Evolutionary conservation across 2,329 filamentous ascomycete species (phyloP), one percentile per base, ranked within the genome.

Genomic region (Colletotrichum aenigma): DNA sequence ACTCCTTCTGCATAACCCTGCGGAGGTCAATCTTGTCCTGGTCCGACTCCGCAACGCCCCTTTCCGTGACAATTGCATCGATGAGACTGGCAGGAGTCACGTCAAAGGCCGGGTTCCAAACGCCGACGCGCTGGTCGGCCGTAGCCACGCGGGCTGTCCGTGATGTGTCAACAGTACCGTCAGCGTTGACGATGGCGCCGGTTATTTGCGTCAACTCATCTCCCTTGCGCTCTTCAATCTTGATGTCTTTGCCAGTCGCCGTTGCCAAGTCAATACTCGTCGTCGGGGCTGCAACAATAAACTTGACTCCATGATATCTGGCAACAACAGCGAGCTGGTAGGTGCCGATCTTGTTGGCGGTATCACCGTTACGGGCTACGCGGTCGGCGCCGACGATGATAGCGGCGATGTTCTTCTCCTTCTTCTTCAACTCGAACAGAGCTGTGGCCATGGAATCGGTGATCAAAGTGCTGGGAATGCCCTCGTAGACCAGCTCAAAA

Each of bases 91-190:
- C 92, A 0, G 97, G 96, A 12, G 97, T 99, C 38, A 99, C 95
- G 82, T 99, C 97, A 82, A 99, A 99, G 0, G 96, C 94, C 36
- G 97, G 97, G 83, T 99, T 99, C 96, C 97, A 99, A 10, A 98
- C 96, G 55, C 91, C 88, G 77, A 98, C 96, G 3, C 92, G 92
- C 81, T 92, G 91, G 78, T 93, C 90, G 0, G 96, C 96, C 67
- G 95, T 96, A 56, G 94, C 95, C 36, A 98, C 91, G 15, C 93
- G 92, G 72, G 93, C 93, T 21, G 92, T 92, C 66, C 88, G 88
- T 64, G 85, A 88, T 26, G 92, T 85, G 78, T 95, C 91, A 0
- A 96, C 87, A 6, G 86, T 89, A 1, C 93, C 93, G 52, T 93
- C 91, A 3, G 90, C 84, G 52, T 89, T 87, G 18, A 94, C 91